Base-by-base conservation (phyloP, 1,139 yeast genomes). In the Pichia sp. region DNA sequence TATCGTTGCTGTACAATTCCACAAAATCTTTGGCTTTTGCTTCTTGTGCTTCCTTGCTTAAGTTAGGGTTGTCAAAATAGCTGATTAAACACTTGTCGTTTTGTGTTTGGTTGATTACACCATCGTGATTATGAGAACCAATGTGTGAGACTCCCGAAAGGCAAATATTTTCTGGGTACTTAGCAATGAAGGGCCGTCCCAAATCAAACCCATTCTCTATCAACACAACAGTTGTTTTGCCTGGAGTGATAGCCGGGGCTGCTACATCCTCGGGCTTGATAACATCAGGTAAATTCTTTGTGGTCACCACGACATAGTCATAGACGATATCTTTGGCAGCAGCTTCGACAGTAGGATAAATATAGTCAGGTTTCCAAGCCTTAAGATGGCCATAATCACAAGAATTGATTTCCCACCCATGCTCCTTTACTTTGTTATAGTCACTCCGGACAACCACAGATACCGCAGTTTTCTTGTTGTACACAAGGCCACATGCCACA, bases 171-270 rank as follows among this genome's bases (percentile, higher is more conserved):
- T 76, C 74, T 26, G 85, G 82, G 56, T 68, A 78, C 51, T 67
- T 66, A 41, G 66, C 65, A 48, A 74, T 61, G 69, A 79, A 72
- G 4, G 82, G 79, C 41, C 68, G 63, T 41, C 79, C 85, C 47
- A 79, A 73, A 47, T 74, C 82, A 56, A 80, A 71, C 2, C 85
- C 86, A 60, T 81, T 80, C 63, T 80, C 85, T 48, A 79, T 67
- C 58, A 80, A 67, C 0, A 80, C 73, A 26, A 79, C 69, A 2
- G 70, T 62, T 1, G 72, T 69, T 1, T 63, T 58, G n/a, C 55
- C 63, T 0, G 58, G 54, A 2, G 74, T 66, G 1, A 78, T 70
- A 1, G 75, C 82, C 1, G 83, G 82, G 16, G 63, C 71, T 47
- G 74, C 69, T 31, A 80, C 68, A 7, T 78, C 76, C 59, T 79